Base-by-base conservation (phyloP, 768 basidiomycete genomes). In the Mycena filopes region DNA sequence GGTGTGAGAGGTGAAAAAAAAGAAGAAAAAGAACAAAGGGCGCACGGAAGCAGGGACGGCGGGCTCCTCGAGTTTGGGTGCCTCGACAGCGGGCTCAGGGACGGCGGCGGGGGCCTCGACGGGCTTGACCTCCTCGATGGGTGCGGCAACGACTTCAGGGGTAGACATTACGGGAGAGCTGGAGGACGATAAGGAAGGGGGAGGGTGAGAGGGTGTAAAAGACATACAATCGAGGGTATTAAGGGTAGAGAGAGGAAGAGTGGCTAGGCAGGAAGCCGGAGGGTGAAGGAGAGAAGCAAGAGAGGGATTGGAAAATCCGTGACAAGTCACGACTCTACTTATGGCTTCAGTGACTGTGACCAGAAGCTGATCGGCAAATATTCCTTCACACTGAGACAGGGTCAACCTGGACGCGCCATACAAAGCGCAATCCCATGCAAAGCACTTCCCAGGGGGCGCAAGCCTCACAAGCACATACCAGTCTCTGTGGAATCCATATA, bases 111-210 rank as follows among this genome's bases (percentile, higher is more conserved):
- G 68, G 51, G 80, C 73, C 75, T 87, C 87, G 65, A 73, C 76
- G 68, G 78, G 78, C 79, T 85, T 85, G 63, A 81, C 78, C 76
- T 87, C 89, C 78, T 88, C 88, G 60, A 80, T 78, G 72, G 75
- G 82, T 74, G 81, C 81, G 72, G 78, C 72, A 66, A 78, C 74
- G 74, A 77, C 76, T 79, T 89, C 91, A 73, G 89, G 77, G 79
- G 90, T 86, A 84, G 93, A 94, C 92, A 95, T 94, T 93, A 93
- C 87, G 81, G 81, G 79, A 82, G 85, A 85, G 86, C 86, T 88
- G 76, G 42, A 63, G 66, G 60, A 66, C 65, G 68, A 70, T 70
- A 70, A 51, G 59, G 55, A 67, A 58, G 60, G 64, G 65, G 60
- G 45, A 65, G 57, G 58, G 48, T 63, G 57, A 68, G 45, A 81